Evolutionary conservation across 2,329 filamentous ascomycete genomes (phyloP), one percentile per base, ranked within the genome.

Genomic region (Aspergillus sp.): DNA sequence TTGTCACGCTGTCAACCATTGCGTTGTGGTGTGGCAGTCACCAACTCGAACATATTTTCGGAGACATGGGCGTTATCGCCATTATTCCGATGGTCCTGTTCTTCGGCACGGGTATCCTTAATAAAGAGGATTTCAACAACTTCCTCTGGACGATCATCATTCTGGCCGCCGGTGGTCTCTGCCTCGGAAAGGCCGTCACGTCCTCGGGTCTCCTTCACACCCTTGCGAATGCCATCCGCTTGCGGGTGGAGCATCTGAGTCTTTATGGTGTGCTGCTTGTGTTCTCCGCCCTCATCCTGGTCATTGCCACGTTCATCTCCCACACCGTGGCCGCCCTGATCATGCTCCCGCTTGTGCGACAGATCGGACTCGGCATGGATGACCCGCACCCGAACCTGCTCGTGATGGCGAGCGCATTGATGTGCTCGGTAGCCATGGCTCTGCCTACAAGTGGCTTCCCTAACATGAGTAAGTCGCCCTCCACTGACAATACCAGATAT

Each of bases 141-240:
- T 99, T 99, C 77, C 89, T 97, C 41, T 99, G 95, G 95, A 99
- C 96, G 19, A 99, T 99, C 77, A 97, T 99, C 77, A 98, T 99
- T 71, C 88, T 99, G 19, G 95, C 95, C 0, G 94, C 95, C 0
- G 95, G 95, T 50, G 95, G 95, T 7, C 81, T 99, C 36, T 92
- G 92, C 1, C 86, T 99, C 0, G 95, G 95, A 59, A 97, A 96
- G 75, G 91, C 94, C 0, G 95, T 99, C 60, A 94, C 92, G 64
- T 95, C 91, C 0, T 98, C 94, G 0, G 95, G 95, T 1, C 83
- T 99, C 10, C 82, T 99, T 32, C 90, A 96, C 73, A 96, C 92
- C 0, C 90, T 99, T 53, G 95, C 95, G 2, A 81, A 83, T 5
- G 78, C 83, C 10, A 96, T 99, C 64, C 93, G 91, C 0, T 78